Evolutionary conservation across 176 grass and related monocot genomes (phyloP).

Genomic region (Calamus simplicifolius): DNA sequence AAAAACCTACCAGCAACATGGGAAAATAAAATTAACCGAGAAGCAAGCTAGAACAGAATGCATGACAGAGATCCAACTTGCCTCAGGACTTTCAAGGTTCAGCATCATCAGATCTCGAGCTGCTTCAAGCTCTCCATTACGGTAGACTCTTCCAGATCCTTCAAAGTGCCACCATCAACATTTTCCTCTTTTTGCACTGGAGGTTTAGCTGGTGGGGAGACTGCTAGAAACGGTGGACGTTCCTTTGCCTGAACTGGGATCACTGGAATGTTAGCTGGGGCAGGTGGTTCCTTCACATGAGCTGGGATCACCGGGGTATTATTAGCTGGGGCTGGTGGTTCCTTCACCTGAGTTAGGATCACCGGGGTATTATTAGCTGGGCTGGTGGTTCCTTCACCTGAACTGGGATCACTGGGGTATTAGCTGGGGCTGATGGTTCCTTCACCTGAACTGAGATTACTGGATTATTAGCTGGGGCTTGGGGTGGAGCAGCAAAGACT

Average conservation of each 20-base stretch:
- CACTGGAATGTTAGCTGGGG: neutral
- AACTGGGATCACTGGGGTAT: neutral
- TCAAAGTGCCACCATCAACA: neutral
- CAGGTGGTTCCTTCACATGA: slow-evolving; percentile 5
- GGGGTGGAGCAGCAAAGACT: slow-evolving; percentile 42
- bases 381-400: slow-evolving; percentile 34
- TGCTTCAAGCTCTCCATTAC: slow-evolving; percentile 6
- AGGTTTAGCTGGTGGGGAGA: neutral
- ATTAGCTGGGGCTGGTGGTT: neutral
- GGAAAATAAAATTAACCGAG: slow-evolving; percentile 38
- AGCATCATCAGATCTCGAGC: slow-evolving; percentile 4
- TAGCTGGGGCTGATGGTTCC: slow-evolving; percentile 22
- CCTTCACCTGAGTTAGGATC: neutral
- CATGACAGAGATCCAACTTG: slow-evolving; percentile 29
- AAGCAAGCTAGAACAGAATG: slow-evolving; percentile 37
- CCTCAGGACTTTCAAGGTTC: neutral
- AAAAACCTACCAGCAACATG: slow-evolving; percentile 27
- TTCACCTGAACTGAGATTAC: slow-evolving; percentile 54
- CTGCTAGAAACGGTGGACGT: neutral
- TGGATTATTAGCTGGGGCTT: slow-evolving; percentile 22
- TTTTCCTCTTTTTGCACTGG: neutral
- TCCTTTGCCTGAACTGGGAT: slow-evolving; percentile 35
- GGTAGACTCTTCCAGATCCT: slow-evolving; percentile 12
- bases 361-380: neutral
- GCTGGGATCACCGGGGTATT: neutral